Base-by-base conservation (phyloP, 345 rosid species). In the Moricandia arvensis region DNA sequence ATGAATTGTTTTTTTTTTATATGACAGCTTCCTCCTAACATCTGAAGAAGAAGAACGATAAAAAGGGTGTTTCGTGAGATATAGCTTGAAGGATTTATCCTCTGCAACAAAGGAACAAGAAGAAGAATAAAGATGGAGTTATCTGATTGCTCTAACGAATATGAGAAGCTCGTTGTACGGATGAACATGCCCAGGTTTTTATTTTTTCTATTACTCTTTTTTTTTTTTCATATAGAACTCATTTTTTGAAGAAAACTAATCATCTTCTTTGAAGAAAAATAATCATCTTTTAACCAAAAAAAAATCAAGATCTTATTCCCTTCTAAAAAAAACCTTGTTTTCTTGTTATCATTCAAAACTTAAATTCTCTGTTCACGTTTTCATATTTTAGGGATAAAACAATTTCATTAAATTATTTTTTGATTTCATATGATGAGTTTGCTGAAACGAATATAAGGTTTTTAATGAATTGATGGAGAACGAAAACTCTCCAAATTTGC, bases 171-270 rank as follows among this genome's bases (percentile, higher is more conserved):
- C 65, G 86, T 92, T 29, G 84, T 75, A 16, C 84, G 97, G 82
- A 87, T 95, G 96, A 88, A 79, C 76, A 92, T 93, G 73, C 99
- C 99, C 77, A 95, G 97, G 98, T 95, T 60, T 15, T 72, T 61
- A 17, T 54, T 16, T 6, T 47, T 6, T 47, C 54, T 47, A 5
- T 47, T 6, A 1, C 16, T 9, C 6, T 66, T 13, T 66, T 27
- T 4, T 43, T 43, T 51, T 26, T 18, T 54, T 54, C 59, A 18
- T 58, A 1, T 24, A 7, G 3, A 59, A 29, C 0, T 31, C 24
- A 4, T n/a, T 30, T 29, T 12, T 38, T 69, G 18, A 47, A 47
- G 54, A 47, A 15, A 43, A 47, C 13, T 55, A 53, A 38, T 18
- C n/a, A 24, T n/a, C 21, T 70, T 21, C 53, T 47, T n/a, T 47